phyloP scores from a whole-genome alignment of 305 asterid genomes.

The Fraxinus xanthoxyloides region DNA sequence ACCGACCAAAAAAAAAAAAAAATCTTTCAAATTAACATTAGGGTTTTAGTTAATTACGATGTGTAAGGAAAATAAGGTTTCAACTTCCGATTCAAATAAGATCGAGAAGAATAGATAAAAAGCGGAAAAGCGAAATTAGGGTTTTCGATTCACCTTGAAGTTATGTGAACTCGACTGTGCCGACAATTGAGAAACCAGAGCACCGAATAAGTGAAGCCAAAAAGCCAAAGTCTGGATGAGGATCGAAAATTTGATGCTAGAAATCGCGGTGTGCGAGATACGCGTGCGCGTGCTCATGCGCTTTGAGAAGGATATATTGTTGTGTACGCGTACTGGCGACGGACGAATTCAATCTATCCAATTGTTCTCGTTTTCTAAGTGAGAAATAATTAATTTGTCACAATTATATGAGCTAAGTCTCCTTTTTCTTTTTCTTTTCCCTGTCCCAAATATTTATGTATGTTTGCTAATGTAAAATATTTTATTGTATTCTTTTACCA shows the following conservation, averaged over 20 bases:
- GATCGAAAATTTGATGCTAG: slow-evolving; percentile 20
- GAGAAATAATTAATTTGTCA: no score
- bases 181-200: slow-evolving; percentile 22
- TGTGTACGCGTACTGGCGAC: no score
- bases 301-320: neutral
- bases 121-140: slow-evolving; percentile 27
- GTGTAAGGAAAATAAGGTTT: neutral
- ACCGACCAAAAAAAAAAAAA: neutral
- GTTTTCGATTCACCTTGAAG: slow-evolving; percentile 27
- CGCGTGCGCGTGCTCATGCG: neutral
- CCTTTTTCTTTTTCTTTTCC: no score
- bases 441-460: no score
- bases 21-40: slow-evolving; percentile 1
- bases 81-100: neutral
- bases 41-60: neutral
- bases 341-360: no score
- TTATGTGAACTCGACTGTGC: slow-evolving; percentile 10
- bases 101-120: neutral
- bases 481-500: no score
- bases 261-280: neutral
- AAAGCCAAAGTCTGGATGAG: neutral
- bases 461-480: no score
- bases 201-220: neutral
- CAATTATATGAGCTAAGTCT: no score
- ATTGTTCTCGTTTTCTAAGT: no score